These are phyloP conservation scores for Termitomyces sp. DNA, from an alignment of 768 basidiomycete species.

Conservation along the genomic window DNA sequence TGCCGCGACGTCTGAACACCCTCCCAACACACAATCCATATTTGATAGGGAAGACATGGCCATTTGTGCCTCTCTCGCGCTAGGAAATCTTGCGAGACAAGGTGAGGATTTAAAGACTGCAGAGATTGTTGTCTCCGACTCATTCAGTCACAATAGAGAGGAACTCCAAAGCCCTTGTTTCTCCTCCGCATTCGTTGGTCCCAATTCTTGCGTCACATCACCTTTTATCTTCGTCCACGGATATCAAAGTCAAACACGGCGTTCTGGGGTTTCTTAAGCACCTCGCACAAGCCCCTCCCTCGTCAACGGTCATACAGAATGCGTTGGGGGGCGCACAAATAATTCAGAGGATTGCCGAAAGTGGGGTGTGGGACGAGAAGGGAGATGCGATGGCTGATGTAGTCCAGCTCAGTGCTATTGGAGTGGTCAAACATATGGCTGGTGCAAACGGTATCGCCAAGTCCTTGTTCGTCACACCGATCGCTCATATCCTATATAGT, in stretches of 20 bases:
- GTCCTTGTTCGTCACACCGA: background rate
- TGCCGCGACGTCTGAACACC: slow-evolving; percentile 22
- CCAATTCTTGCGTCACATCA: slow-evolving; percentile 50
- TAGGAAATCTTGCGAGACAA: slow-evolving; percentile 77
- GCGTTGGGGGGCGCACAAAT: slow-evolving; percentile 58
- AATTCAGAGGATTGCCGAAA: slow-evolving; percentile 53
- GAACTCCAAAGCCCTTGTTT: slow-evolving; percentile 55
- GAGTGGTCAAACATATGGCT: slow-evolving; percentile 86
- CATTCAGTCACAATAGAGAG: slow-evolving; percentile 37
- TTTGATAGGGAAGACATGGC: slow-evolving; percentile 62
- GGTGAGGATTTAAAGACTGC: slow-evolving; percentile 37
- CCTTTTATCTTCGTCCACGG: slow-evolving; percentile 49
- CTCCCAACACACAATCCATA: slow-evolving; percentile 14
- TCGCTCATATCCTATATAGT: slow-evolving; percentile 21
- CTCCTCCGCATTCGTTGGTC: slow-evolving; percentile 61
- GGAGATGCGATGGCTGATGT: slow-evolving; percentile 79
- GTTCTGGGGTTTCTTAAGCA: slow-evolving; percentile 85
- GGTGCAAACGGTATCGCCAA: slow-evolving; percentile 57
- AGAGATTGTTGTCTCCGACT: background rate
- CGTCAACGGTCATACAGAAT: slow-evolving; percentile 40
- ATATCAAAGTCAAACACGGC: slow-evolving; percentile 86
- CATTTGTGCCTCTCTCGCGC: slow-evolving; percentile 76
- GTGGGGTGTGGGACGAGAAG: slow-evolving; percentile 65
- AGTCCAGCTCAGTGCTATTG: slow-evolving; percentile 84
- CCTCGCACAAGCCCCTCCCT: slow-evolving; percentile 64